Percentiles rank a stretch among this genome's conserved stretches.
Conservation (phyloP, 768 basidiomycete genomes). For the Asterophora parasitica region DNA sequence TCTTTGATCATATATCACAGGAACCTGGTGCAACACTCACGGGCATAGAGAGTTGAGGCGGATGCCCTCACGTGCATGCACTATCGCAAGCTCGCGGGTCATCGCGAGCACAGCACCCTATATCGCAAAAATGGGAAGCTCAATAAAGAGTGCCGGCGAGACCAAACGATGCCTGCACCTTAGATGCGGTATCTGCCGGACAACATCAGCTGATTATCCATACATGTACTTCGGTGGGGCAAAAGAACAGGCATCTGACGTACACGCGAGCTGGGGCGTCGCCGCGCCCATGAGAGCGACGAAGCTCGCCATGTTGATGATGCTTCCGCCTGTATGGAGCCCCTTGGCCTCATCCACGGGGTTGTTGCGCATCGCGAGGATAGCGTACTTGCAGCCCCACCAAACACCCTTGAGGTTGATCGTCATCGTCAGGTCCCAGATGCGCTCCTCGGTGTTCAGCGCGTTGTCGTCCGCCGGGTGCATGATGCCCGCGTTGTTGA, state of each 20-base stretch:
- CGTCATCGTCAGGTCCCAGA: constrained; percentile 92
- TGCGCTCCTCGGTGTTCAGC: constrained; percentile 91
- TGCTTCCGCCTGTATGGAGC: constrained; percentile 78
- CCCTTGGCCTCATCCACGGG: constrained; percentile 77
- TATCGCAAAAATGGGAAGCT: constrained; percentile 6
- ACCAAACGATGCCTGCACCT: constrained; percentile 40
- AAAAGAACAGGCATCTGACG: constrained; percentile 77
- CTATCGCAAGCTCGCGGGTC: constrained; percentile 97
- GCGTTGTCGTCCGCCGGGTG: constrained; percentile 93
- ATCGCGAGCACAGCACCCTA: constrained; percentile 97
- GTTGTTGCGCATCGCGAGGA: constrained; percentile 94
- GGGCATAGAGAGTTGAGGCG: constrained; percentile 95
- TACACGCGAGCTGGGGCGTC: constrained; percentile 97
- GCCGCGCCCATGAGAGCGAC: constrained; percentile 95
- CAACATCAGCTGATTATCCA: constrained; percentile 9
- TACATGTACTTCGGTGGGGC: too few species aligned
- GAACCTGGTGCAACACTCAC: too few species aligned
- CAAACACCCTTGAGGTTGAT: constrained; percentile 99
- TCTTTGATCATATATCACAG: too few species aligned
- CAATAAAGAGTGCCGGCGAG: background rate
- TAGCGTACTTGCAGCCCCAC: constrained; percentile 99
- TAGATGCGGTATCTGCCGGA: constrained; percentile 82
- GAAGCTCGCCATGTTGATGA: constrained; percentile 98
- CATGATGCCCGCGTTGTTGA: constrained; percentile 99
- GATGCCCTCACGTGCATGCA: constrained; percentile 96